Base-by-base conservation (phyloP, 2,329 filamentous ascomycete species). In the Gnomoniopsis sp. region DNA sequence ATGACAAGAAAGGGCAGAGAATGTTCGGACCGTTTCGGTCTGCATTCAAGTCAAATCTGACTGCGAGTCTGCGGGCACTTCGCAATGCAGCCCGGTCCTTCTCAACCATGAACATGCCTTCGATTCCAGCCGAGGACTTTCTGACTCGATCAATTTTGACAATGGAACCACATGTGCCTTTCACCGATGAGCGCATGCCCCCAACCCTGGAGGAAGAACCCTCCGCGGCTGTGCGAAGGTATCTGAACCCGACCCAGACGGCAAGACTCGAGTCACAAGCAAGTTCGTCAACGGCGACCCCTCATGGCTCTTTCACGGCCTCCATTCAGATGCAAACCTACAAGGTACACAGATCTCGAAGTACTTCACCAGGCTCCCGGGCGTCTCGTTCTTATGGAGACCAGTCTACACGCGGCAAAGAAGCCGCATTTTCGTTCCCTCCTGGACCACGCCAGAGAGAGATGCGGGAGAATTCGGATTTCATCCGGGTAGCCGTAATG, bases 291-390 rank as follows among this genome's bases (percentile, higher is more conserved):
- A 21, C 33, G 15, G 49, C 38, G 56, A 66, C 30, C 46, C 60
- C 52, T 57, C 74, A 57, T 72, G 75, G 60, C 54, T 49, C 56
- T 6, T 88, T 83, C 66, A 87, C 84, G 15, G 85, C 86, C 26
- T 88, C 86, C 1, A 88, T 89, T 59, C 86, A 88, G 69, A 88
- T 89, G 86, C 85, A 88, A 67, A 89, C 86, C 0, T 89, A 89
- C 75, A 85, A 84, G 67, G 78, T 85, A 36, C 79, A 80, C 65
- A 77, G 78, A 38, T 79, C 77, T 30, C 76, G 74, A 61, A 74
- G 73, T 53, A 65, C 71, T 43, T 65, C 73, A 22, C 61, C 69
- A n/a, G n/a, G 56, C 44, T 23, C 48, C 15, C 59, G 59, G 15
- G 46, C 36, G 36, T 36, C 59, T 36, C 59, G 59, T n/a, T 49